Evolutionary conservation across 306 rosid genomes (phyloP), one percentile per base, ranked within the genome.

Genomic region (Cucumis cinereus): DNA sequence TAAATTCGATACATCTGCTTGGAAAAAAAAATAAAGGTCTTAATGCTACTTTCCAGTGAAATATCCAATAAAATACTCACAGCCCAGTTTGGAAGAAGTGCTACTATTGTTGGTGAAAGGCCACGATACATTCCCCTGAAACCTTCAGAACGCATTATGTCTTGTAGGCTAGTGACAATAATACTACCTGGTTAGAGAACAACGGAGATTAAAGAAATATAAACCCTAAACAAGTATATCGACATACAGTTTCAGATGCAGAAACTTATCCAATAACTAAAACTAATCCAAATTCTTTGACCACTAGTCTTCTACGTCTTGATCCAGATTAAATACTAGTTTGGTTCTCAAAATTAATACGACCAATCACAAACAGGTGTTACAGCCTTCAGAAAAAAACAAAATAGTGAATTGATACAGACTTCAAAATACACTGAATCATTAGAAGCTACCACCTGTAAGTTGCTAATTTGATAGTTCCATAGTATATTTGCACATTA

Each of bases 1-100:
- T 69, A 69, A 38, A 69, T 13, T 28, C 24, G 17, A 20, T 14
- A 23, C 22, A 23, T 12, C 56, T 20, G 74, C 22, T 45, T 74
- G 67, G 63, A 11, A 58, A 50, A 45, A 45, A 52, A 15, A 53
- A 33, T 28, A 69, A 69, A 69, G 55, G 22, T 69, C 13, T 69
- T 45, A 69, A 23, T 41, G 11, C 13, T 69, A 43, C 22, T 23
- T 69, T 45, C 56, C 36, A 22, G 10, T 23, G 38, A 4, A 60
- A 12, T 60, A 16, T 60, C 75, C 75, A 60, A 78, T 78, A 33
- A 12, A 83, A 83, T 40, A 92, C 97, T 86, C 90, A 94, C 99
- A 10, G 97, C 97, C 99, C 97, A 94, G 69, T 90, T 94, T 67
- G 99, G 97, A 85, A 94, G 99, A 77, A 91, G 82, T 10, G 99